Conservation (phyloP, 164 flowering plant genomes). For the Pachysandra terminalis region DNA sequence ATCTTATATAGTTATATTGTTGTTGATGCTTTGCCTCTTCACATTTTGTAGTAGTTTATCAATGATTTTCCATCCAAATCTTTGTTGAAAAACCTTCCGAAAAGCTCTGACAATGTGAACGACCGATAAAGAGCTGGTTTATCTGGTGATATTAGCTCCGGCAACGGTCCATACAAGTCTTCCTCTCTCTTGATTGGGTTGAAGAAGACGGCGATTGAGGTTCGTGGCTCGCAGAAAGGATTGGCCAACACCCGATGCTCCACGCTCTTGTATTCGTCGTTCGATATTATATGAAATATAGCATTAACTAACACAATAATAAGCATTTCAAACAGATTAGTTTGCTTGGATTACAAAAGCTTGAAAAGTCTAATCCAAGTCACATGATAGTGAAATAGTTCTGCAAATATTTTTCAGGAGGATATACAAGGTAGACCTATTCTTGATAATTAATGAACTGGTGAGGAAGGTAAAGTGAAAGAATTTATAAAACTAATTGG, state of each 20-base stretch:
- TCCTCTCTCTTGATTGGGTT: conserved; percentile 31
- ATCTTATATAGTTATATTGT: too few relatives aligned
- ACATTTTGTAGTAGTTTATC: conserved; percentile 27
- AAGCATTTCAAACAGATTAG: background rate
- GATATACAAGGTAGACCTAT: too few relatives aligned
- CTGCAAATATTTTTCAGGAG: too few relatives aligned
- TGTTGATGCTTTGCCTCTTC: too few relatives aligned
- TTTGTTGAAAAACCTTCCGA: conserved; percentile 28
- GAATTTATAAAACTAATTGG: too few relatives aligned
- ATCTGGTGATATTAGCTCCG: too few relatives aligned
- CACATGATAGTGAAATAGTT: too few relatives aligned
- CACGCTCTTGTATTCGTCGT: conserved; percentile 49
- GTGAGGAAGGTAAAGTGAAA: too few relatives aligned
- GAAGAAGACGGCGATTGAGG: conserved; percentile 36
- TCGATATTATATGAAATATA: conserved; percentile 37
- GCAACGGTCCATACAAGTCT: too few relatives aligned
- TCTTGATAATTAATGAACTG: too few relatives aligned
- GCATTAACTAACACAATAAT: background rate
- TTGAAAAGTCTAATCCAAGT: too few relatives aligned
- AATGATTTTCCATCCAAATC: conserved; percentile 39
- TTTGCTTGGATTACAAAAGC: background rate
- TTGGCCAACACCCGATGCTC: conserved; percentile 55
- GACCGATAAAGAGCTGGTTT: conserved; percentile 39
- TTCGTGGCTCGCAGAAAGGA: conserved; percentile 28
- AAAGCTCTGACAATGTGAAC: conserved; percentile 26